These are phyloP conservation scores for Brassica balearica DNA, from an alignment of 441 rosid genomes.

Conservation along the genomic window DNA sequence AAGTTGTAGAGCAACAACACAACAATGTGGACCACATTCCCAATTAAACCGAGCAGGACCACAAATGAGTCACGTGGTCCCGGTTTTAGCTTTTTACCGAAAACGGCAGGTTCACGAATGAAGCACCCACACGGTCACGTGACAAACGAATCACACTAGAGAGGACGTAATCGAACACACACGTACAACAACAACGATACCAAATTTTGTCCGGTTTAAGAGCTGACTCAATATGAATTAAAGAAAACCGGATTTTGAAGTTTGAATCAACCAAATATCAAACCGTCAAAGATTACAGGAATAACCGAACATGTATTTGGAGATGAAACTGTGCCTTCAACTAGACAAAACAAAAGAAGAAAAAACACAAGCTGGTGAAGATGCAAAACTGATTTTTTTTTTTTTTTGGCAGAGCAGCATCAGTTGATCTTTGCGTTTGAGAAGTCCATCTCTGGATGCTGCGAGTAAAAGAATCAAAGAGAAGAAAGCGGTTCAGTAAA, in stretches of 20 bases:
- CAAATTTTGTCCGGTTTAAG: conserved; percentile 16
- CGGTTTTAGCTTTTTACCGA: conserved; percentile 22
- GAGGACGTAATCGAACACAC: conserved; percentile 14
- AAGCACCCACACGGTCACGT: conserved; percentile 30
- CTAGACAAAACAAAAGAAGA: conserved; percentile 22
- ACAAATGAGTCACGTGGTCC: conserved; percentile 24
- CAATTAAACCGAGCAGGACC: too few species aligned
- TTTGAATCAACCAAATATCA: not conserved
- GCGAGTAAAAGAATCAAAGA: conserved; percentile 37
- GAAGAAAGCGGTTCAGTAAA: not conserved
- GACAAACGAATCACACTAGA: conserved; percentile 23
- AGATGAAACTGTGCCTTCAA: conserved; percentile 24
- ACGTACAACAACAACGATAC: conserved; percentile 17
- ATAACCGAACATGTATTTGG: not conserved
- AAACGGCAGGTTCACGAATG: conserved; percentile 28
- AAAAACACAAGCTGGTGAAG: conserved; percentile 15
- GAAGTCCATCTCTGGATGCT: conserved; percentile 98
- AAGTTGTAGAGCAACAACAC: conserved; percentile 1
- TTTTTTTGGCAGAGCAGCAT: not conserved
- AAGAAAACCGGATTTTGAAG: not conserved
- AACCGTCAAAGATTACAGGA: not conserved
- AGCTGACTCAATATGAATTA: not conserved
- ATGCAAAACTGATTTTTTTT: conserved; percentile 23
- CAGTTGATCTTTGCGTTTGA: conserved; percentile 68
- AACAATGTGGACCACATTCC: too few species aligned